Percentiles rank a stretch among this genome's conserved stretches.
phyloP scores from a whole-genome alignment of 306 rosid genomes.

The Begonia peltatifolia region DNA sequence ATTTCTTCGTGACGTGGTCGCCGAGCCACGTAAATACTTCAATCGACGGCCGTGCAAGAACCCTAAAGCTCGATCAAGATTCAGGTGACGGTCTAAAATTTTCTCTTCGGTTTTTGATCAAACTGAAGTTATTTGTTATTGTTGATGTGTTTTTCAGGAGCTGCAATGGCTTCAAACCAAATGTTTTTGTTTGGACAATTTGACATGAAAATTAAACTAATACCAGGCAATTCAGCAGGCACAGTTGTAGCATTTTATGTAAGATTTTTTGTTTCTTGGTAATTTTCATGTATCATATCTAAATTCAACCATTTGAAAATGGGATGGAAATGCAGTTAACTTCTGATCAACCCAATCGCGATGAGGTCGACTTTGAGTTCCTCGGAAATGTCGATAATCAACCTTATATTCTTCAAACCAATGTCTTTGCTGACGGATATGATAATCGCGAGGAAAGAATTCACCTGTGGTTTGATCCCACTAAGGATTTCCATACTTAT shows the following conservation, averaged over 20 bases:
- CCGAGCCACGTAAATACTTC: slow-evolving; percentile 77
- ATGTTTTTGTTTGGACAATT: slow-evolving; percentile 81
- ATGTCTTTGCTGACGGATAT: slow-evolving; percentile 57
- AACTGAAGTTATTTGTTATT: not conserved
- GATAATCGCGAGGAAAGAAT: slow-evolving; percentile 80
- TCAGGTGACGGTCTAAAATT: slow-evolving; percentile 46
- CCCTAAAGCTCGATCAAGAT: slow-evolving; percentile 67
- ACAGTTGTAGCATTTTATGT: slow-evolving; percentile 84
- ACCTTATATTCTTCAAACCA: slow-evolving; percentile 73
- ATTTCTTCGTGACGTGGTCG: slow-evolving; percentile 79
- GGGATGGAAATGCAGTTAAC: slow-evolving; percentile 30
- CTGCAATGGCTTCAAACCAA: slow-evolving; percentile 74
- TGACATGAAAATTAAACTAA: slow-evolving; percentile 83
- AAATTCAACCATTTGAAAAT: too few species aligned
- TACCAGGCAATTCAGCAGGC: slow-evolving; percentile 87
- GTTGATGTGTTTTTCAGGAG: slow-evolving; percentile 23
- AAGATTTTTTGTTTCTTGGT: slow-evolving; percentile 7
- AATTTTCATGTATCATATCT: too few species aligned
- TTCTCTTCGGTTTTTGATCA: not conserved
- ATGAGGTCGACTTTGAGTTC: slow-evolving; percentile 83
- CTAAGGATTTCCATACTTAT: slow-evolving; percentile 69
- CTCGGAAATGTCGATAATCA: slow-evolving; percentile 67
- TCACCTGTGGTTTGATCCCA: slow-evolving; percentile 90
- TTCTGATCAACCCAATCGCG: slow-evolving; percentile 80
- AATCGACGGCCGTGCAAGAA: slow-evolving; percentile 46